Conservation (phyloP, 2,329 filamentous ascomycete genomes). For the Emergomyces pasteurianus region DNA sequence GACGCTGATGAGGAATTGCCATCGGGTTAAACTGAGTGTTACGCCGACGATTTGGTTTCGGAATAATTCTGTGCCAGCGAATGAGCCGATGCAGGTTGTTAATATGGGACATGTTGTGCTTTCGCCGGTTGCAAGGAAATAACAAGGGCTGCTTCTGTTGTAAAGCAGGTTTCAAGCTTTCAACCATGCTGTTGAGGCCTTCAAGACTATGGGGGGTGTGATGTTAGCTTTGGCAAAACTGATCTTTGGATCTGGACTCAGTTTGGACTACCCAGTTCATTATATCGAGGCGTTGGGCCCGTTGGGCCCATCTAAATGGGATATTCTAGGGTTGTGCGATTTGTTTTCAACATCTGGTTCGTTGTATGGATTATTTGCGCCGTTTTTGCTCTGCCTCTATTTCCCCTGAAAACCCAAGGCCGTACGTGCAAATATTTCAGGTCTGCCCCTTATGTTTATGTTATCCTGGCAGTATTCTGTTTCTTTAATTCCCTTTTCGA, state of each 20-base stretch:
- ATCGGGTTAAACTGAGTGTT: constrained; percentile 14
- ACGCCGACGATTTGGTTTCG: constrained; percentile 15
- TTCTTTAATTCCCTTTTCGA: neutral
- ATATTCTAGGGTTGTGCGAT: neutral
- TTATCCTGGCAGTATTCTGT: neutral
- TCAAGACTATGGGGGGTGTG: neutral
- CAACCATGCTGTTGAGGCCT: neutral
- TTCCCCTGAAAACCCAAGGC: neutral
- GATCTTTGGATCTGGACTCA: neutral
- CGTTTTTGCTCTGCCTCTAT: neutral
- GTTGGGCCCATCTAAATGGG: neutral
- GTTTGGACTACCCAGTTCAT: neutral
- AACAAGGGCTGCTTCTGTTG: neutral
- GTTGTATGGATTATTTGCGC: neutral
- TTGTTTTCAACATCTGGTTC: neutral
- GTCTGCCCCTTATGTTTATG: neutral
- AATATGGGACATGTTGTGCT: constrained; percentile 11
- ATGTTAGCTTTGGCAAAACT: neutral
- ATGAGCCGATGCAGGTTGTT: constrained; percentile 5
- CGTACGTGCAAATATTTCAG: neutral
- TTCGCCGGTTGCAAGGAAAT: neutral
- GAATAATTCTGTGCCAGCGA: neutral
- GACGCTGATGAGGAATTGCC: constrained; percentile 4
- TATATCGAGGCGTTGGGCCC: neutral
- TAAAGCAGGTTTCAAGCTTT: neutral